A percentile compares a stretch with the other conserved stretches of the same genome.
phyloP scores from a whole-genome alignment of 2,329 filamentous ascomycete genomes.

The Calonectria crousiana region DNA sequence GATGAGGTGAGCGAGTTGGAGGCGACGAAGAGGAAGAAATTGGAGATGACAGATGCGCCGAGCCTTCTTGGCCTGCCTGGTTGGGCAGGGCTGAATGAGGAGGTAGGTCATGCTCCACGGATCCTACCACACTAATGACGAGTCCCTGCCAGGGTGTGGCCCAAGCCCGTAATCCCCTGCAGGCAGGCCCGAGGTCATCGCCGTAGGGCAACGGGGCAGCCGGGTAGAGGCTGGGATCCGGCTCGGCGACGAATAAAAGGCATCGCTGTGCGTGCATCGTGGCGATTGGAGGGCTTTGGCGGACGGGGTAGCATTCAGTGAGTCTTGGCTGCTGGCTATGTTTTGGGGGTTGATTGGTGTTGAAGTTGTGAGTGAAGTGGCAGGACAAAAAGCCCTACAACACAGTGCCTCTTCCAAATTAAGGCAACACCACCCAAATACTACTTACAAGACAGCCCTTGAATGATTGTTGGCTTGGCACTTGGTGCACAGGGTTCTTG shows the following conservation, averaged over 20 bases:
- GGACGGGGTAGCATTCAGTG: neutral
- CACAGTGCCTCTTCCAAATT: neutral
- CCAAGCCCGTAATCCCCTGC: conserved; percentile 7
- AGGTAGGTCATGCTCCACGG: neutral
- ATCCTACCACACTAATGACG: conserved; percentile 6
- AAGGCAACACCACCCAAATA: neutral
- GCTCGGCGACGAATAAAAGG: neutral
- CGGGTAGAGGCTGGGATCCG: neutral
- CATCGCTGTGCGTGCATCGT: neutral
- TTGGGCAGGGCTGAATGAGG: conserved; percentile 1
- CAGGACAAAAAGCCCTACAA: neutral
- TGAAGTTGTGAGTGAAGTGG: neutral
- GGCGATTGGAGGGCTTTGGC: neutral
- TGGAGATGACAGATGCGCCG: neutral
- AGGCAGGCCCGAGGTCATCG: neutral
- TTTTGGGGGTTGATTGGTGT: neutral
- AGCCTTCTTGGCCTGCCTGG: neutral
- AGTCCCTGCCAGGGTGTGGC: neutral
- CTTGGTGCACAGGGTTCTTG: no score
- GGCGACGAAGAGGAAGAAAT: neutral
- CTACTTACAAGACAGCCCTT: neutral
- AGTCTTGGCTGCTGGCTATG: neutral
- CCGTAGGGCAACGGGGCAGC: neutral
- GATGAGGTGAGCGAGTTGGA: conserved; percentile 19
- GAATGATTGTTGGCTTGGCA: no score